Base-by-base conservation (phyloP, 1,139 yeast genomes). In the Zygoascus sp. region DNA sequence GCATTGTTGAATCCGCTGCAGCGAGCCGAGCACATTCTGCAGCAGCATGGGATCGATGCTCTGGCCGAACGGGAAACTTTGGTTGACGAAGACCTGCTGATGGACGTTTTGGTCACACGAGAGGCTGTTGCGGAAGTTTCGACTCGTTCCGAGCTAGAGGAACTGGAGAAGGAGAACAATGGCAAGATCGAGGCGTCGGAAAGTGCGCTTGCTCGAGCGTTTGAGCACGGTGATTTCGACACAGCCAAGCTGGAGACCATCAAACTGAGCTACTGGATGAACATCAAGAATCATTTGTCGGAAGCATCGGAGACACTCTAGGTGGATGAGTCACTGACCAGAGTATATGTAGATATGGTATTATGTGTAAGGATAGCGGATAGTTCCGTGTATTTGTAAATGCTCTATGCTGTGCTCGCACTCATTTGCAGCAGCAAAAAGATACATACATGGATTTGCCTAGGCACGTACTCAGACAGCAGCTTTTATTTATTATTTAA, bases 191-290 rank as follows among this genome's bases (percentile, higher is more conserved):
- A 62, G 1, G 56, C 61, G 1, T 60, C 74, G 2, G 79, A 75
- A 19, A 51, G 63, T 1, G 51, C 49, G 2, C 61, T 77, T 44
- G 67, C 66, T 2, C 52, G 58, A 4, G 69, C 75, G 4, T 75
- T 74, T 52, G 55, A 57, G 1, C 30, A 50, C 0, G 63, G 65
- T 17, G 70, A 79, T 46, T 76, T 81, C 73, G 76, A 78, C 19
- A 60, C 63, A 1, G 83, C 94, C 21, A 78, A 83, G 50, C 66
- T 76, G 50, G 80, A 81, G 51, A 83, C 95, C 1, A 78, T 88
- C 23, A 76, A 77, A 53, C 67, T 92, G 53, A 86, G 86, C 61
- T 92, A 89, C 62, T 90, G 96, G 95, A 76, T 75, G 42, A 89
- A 86, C 60, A 80, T 90, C 37, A 79, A 79, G 44, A 76, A 75